phyloP scores from a whole-genome alignment of 805 yeast genomes.

The Candida tibetensis region DNA sequence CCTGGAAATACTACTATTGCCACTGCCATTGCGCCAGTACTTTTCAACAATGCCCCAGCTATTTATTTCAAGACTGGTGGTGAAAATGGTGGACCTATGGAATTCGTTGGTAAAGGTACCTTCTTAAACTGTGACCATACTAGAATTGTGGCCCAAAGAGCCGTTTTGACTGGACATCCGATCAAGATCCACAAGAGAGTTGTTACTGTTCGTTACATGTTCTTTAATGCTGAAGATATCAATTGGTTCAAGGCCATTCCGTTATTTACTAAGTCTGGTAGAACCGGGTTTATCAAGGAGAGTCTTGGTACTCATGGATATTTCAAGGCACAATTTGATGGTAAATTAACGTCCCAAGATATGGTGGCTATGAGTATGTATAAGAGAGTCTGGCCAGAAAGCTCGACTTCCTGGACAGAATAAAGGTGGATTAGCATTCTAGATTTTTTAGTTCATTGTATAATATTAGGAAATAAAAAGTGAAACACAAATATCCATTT shows the following conservation, averaged over 20 bases:
- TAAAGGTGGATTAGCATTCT: constrained; percentile 14
- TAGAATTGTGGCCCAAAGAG: constrained; percentile 83
- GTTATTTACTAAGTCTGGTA: constrained; percentile 85
- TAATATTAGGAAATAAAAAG: not conserved
- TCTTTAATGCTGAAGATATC: constrained; percentile 87
- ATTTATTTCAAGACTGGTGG: constrained; percentile 66
- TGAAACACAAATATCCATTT: too few species aligned
- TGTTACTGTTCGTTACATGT: constrained; percentile 95
- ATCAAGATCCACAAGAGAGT: constrained; percentile 90
- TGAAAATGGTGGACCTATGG: constrained; percentile 47
- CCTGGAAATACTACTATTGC: constrained; percentile 70
- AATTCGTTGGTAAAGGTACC: constrained; percentile 86
- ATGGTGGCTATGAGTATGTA: constrained; percentile 90
- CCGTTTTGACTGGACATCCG: constrained; percentile 89
- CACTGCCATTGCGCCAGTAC: constrained; percentile 82
- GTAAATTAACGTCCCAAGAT: constrained; percentile 86
- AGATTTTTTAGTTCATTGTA: constrained; percentile 1
- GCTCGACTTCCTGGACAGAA: constrained; percentile 32
- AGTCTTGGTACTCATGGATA: constrained; percentile 98
- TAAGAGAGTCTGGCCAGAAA: constrained; percentile 89
- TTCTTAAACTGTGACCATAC: constrained; percentile 82
- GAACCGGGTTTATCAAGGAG: constrained; percentile 92
- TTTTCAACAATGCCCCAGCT: constrained; percentile 82
- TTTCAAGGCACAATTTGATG: constrained; percentile 93
- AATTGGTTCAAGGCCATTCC: constrained; percentile 89